Evolutionary conservation across 2,329 filamentous ascomycete species (phyloP), one percentile per base, ranked within the genome.

Genomic region (Hypoxylon sp.): DNA sequence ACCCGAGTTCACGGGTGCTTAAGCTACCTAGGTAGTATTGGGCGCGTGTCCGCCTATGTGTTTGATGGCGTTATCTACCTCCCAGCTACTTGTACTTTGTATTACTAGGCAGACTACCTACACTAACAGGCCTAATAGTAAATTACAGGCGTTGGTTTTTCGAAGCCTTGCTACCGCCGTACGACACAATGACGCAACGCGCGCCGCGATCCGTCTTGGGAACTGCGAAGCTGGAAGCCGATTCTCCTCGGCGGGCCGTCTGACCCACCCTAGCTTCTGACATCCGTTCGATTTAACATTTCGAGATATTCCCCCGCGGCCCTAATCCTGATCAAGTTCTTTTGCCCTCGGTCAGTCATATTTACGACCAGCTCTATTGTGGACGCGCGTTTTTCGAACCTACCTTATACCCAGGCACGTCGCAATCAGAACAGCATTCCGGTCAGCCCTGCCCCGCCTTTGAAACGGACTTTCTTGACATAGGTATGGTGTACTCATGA

Each of bases 241-340:
- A 68, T 26, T 64, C 56, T 70, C 62, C 62, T 68, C 65, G 56
- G 59, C 68, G 68, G 68, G 48, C 65, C 65, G 65, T 62, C 59
- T 64, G 66, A 63, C 59, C 63, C 57, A 67, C 65, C 54, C 57
- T 30, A 54, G 50, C 46, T 54, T 18, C 53, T 18, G 22, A 48
- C 30, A 12, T 38, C 53, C 49, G 61, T 20, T 32, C n/a, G 14
- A 33, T 32, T 45, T 40, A 28, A 24, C 46, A 36, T 45, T 16
- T 46, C 22, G 12, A 59, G 11, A 61, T 40, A 16, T 20, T 51
- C 49, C 52, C 44, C 36, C 20, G 33, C 51, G 49, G 51, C 36
- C 48, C 33, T 51, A 58, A 48, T 46, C 42, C 30, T 58, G 36
- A 20, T 57, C 53, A 49, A 51, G 45, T 50, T 46, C 20, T 6